phyloP scores from a whole-genome alignment of 2,329 filamentous ascomycete species.

The Penicillium sp. region DNA sequence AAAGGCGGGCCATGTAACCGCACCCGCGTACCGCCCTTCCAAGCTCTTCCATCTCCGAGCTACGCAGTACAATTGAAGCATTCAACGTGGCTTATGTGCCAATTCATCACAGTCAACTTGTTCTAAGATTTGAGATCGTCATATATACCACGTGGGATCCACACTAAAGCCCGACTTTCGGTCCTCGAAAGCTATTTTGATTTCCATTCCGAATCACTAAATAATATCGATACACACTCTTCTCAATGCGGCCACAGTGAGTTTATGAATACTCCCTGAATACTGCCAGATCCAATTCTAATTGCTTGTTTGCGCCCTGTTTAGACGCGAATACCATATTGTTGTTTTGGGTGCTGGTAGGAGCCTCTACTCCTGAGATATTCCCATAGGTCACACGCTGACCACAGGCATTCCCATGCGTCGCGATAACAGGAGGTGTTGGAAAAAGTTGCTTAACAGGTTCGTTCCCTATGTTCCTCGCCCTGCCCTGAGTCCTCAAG shows the following conservation, averaged over 20 bases:
- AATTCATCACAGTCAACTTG: background rate
- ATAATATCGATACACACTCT: background rate
- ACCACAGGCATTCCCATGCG: constrained; percentile 17
- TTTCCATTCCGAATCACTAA: background rate
- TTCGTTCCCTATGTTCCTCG: constrained; percentile 41
- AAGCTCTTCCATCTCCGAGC: constrained; percentile 13
- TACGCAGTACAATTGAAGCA: background rate
- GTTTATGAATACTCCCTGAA: constrained; percentile 15
- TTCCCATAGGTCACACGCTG: constrained; percentile 14
- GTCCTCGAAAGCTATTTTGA: background rate
- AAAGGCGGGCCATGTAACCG: constrained; percentile 22
- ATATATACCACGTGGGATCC: constrained; percentile 11
- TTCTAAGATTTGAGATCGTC: background rate
- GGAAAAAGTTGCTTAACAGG: constrained; percentile 91
- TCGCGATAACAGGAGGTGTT: constrained; percentile 66
- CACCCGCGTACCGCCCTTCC: constrained; percentile 10
- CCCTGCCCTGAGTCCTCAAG: constrained; percentile 1
- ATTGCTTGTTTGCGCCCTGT: constrained; percentile 13
- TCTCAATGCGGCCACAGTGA: constrained; percentile 41
- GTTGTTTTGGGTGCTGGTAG: constrained; percentile 77
- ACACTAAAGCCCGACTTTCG: background rate
- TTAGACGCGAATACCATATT: constrained; percentile 75
- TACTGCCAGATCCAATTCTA: constrained; percentile 17
- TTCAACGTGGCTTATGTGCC: background rate
- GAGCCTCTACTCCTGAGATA: constrained; percentile 12